These are phyloP conservation scores for Microthyrium microscopicum DNA, from an alignment of 2,329 filamentous ascomycete species.

Conservation along the genomic window DNA sequence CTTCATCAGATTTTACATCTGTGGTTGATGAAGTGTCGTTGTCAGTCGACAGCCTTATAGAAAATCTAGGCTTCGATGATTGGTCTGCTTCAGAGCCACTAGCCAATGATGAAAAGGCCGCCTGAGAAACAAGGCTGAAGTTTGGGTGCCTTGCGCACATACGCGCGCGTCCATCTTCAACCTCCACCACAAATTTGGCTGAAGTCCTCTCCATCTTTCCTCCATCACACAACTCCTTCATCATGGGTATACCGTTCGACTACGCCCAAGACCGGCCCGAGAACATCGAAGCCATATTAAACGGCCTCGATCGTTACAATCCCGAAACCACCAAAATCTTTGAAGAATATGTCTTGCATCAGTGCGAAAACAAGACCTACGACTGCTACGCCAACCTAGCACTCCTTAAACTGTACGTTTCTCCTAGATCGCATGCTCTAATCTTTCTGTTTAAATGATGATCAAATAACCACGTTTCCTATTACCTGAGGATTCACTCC, in stretches of 20 bases:
- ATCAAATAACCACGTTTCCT: constrained; percentile 81
- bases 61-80: too few species aligned
- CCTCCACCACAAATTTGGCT: too few species aligned
- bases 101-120: too few species aligned
- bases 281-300: constrained; percentile 84
- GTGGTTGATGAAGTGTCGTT: too few species aligned
- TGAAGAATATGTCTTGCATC: constrained; percentile 84
- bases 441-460: constrained; percentile 41
- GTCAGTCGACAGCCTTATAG: too few species aligned
- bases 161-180: too few species aligned
- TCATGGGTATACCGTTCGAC: constrained; percentile 49
- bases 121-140: too few species aligned
- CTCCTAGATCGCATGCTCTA: constrained; percentile 12
- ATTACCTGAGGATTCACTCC: constrained; percentile 70
- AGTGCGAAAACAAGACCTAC: constrained; percentile 88
- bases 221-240: constrained; percentile 10
- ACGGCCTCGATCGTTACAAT: constrained; percentile 95
- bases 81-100: too few species aligned
- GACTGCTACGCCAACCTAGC: constrained; percentile 96
- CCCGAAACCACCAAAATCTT: constrained; percentile 87
- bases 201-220: background rate
- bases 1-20: too few species aligned
- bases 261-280: constrained; percentile 83
- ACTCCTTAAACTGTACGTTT: constrained; percentile 84
- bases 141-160: too few species aligned